These are phyloP conservation scores for Amanita molliuscula DNA, from an alignment of 768 basidiomycete genomes.

Conservation along the genomic window DNA sequence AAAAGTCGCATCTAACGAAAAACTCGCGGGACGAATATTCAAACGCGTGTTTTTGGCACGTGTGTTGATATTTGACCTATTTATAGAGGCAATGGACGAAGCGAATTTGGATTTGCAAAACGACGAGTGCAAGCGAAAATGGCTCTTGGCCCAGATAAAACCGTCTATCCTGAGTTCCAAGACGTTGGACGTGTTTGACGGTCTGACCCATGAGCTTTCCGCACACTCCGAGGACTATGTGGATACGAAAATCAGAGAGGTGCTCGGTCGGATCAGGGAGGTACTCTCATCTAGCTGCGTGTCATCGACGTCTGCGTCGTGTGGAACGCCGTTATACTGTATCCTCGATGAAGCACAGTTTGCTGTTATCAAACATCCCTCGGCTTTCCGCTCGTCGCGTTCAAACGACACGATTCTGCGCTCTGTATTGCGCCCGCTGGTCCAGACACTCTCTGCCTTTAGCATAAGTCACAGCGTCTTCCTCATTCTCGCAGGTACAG, in stretches of 20 bases:
- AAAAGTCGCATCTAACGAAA: conserved; percentile 22
- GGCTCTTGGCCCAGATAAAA: conserved; percentile 32
- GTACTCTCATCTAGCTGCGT: conserved; percentile 3
- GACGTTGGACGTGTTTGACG: conserved; percentile 33
- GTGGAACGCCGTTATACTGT: conserved; percentile 28
- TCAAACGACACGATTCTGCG: conserved; percentile 20
- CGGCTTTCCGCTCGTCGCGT: conserved; percentile 26
- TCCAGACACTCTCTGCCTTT: conserved; percentile 29
- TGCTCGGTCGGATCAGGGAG: conserved; percentile 17
- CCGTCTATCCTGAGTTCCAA: conserved; percentile 24
- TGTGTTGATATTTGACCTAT: conserved; percentile 27
- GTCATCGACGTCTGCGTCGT: not conserved
- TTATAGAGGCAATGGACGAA: conserved; percentile 21
- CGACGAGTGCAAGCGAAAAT: conserved; percentile 22
- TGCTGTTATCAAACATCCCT: conserved; percentile 27
- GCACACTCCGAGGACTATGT: conserved; percentile 24
- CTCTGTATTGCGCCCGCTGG: conserved; percentile 31
- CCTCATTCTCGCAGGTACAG: conserved; percentile 35
- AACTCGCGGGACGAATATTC: conserved; percentile 27
- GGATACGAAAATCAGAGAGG: conserved; percentile 20
- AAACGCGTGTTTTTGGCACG: conserved; percentile 31
- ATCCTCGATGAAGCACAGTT: conserved; percentile 37
- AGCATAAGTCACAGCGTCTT: conserved; percentile 28
- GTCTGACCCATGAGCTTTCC: conserved; percentile 24
- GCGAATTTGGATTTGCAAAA: not conserved